phyloP scores from a whole-genome alignment of 2,329 filamentous ascomycete genomes.

The Pseudocercospora crystallina region DNA sequence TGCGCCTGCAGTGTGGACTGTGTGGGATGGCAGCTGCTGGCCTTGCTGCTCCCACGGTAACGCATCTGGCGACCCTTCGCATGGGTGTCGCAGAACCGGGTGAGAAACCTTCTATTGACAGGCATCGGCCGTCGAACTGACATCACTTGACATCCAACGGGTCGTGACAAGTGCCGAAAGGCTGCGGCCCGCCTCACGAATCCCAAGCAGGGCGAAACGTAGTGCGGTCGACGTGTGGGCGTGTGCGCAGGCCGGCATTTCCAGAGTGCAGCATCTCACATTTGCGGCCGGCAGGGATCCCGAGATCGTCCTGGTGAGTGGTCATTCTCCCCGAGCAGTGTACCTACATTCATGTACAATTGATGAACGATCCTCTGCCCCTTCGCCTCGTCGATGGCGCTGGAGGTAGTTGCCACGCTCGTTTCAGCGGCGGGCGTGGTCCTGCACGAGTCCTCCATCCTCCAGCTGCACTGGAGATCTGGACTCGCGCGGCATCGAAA shows the following conservation, averaged over 20 bases:
- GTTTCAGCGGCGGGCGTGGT: conserved; percentile 4
- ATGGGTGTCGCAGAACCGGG: conserved; percentile 12
- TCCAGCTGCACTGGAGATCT: not conserved
- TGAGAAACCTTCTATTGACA: conserved; percentile 19
- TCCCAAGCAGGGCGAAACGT: conserved; percentile 16
- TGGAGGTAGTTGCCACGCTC: conserved; percentile 6
- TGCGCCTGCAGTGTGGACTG: too few relatives aligned
- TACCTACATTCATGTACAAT: too few relatives aligned
- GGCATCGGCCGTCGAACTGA: conserved; percentile 20
- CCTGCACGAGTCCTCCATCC: too few relatives aligned
- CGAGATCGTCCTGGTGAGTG: conserved; percentile 14
- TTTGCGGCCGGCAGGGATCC: conserved; percentile 17
- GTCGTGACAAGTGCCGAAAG: conserved; percentile 25
- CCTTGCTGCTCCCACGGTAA: not conserved
- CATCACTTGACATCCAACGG: conserved; percentile 24
- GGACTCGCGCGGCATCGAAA: conserved; percentile 1
- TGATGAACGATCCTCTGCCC: too few relatives aligned
- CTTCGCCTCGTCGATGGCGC: not conserved
- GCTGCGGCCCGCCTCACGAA: conserved; percentile 19
- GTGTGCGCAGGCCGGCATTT: conserved; percentile 8
- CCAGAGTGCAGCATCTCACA: conserved; percentile 9
- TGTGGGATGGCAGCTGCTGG: not conserved
- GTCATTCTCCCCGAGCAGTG: not conserved
- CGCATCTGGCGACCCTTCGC: conserved; percentile 1
- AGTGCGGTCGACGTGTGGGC: not conserved